phyloP scores from a whole-genome alignment of 306 rosid species.

The Glycine latifolia region DNA sequence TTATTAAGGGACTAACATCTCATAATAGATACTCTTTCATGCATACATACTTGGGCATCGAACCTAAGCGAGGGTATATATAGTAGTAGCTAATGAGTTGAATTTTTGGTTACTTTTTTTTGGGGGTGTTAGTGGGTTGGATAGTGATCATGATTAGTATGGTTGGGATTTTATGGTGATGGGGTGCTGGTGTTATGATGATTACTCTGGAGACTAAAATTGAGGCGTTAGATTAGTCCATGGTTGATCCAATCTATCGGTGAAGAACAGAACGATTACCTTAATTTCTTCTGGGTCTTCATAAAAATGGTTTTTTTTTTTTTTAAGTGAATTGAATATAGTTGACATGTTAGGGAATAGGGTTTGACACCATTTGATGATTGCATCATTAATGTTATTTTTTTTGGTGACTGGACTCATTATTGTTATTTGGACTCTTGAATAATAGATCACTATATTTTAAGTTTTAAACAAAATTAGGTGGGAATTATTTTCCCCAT shows the following conservation, averaged over 20 bases:
- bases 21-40: neutral
- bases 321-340: neutral
- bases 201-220: conserved; percentile 28
- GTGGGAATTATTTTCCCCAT: conserved; percentile 17
- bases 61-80: neutral
- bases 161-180: conserved; percentile 13
- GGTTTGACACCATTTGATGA: conserved; percentile 22
- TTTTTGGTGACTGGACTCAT: neutral
- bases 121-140: conserved; percentile 7
- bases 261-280: neutral
- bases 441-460: neutral
- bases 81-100: neutral
- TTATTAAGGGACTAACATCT: neutral
- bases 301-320: neutral
- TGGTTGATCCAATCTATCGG: conserved; percentile 25
- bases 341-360: neutral
- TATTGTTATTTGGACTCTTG: conserved; percentile 19
- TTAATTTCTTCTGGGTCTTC: conserved; percentile 25
- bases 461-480: neutral
- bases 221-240: neutral
- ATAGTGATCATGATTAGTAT: conserved; percentile 15
- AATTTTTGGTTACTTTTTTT: neutral
- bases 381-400: conserved; percentile 33
- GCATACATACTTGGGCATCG: too few relatives aligned
- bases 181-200: conserved; percentile 27